Evolutionary conservation across 2,329 filamentous ascomycete genomes (phyloP).

Genomic region (Orbilia blumenaviensis): DNA sequence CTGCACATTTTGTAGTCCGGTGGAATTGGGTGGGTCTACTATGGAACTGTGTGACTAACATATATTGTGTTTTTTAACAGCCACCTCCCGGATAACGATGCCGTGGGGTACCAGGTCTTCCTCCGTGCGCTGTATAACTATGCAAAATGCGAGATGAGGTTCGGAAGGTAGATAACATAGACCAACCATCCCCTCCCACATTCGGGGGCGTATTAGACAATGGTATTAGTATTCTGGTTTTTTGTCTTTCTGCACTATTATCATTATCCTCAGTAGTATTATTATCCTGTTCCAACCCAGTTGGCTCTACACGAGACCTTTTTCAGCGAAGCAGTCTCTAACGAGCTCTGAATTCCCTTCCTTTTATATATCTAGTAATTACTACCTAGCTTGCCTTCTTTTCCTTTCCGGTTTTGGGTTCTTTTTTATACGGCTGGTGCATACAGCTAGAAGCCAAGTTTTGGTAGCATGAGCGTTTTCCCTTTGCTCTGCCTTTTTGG

Average conservation of each 20-base stretch:
- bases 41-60: background rate
- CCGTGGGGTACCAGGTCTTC: conserved; percentile 94
- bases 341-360: background rate
- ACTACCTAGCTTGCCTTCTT: background rate
- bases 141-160: conserved; percentile 86
- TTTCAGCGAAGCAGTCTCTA: background rate
- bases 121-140: conserved; percentile 83
- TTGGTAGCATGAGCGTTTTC: conserved; percentile 3
- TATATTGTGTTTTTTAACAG: conserved; percentile 34
- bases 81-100: conserved; percentile 76
- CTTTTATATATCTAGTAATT: background rate
- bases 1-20: background rate
- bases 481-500: background rate
- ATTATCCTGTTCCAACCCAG: too few species aligned
- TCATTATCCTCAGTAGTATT: too few species aligned
- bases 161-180: conserved; percentile 68
- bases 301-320: too few species aligned
- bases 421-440: too few species aligned
- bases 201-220: background rate
- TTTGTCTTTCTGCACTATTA: too few species aligned
- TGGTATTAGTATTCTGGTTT: background rate
- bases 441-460: conserved; percentile 12
- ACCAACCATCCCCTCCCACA: background rate
- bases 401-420: too few species aligned
- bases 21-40: background rate